Base-by-base conservation (phyloP, 768 basidiomycete genomes). In the Calocybe cyanea region DNA sequence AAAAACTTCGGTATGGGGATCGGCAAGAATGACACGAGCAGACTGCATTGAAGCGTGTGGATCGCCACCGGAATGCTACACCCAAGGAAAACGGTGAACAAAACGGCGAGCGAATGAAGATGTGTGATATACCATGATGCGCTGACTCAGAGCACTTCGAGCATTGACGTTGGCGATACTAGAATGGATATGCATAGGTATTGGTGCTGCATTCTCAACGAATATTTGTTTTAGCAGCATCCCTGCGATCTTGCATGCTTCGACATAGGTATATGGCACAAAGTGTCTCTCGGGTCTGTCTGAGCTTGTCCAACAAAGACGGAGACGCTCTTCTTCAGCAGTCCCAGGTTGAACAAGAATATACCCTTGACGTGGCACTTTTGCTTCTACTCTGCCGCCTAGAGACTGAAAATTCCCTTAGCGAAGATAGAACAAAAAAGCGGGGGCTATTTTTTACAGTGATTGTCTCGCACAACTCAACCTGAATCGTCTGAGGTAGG, bases 161-260 rank as follows among this genome's bases (percentile, higher is more conserved):
- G 81, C 85, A 47, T 87, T 88, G 47, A 81, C 71, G 60, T 91
- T 89, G 21, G 84, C 83, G 37, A 91, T 88, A 59, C 85, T 87
- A 1, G 80, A 70, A 54, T 91, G 86, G 39, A 91, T 87, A 57
- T 89, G 85, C 76, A 91, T 86, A 21, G 75, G 71, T 46, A 88
- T 83, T 1, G 86, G 78, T 2, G 53, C 58, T 4, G 80, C 83
- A 25, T 82, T 69, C 48, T 86, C 80, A 13, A 81, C 64, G 50
- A 91, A 90, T 25, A 90, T 85, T 57, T 89, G 87, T 62, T 78
- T 85, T 43, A 90, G 57, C 11, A 87, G 62, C 73, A 78, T 80
- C 10, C 83, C 82, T 0, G 80, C 77, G n/a, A 84, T 76, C 62
- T 85, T 87, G 67, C 88, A 90, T n/a, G 87, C 85, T 30, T 89